Evolutionary conservation across 2,329 filamentous ascomycete genomes (phyloP), one percentile per base, ranked within the genome.

Genomic region (Monosporascus cannonballus): DNA sequence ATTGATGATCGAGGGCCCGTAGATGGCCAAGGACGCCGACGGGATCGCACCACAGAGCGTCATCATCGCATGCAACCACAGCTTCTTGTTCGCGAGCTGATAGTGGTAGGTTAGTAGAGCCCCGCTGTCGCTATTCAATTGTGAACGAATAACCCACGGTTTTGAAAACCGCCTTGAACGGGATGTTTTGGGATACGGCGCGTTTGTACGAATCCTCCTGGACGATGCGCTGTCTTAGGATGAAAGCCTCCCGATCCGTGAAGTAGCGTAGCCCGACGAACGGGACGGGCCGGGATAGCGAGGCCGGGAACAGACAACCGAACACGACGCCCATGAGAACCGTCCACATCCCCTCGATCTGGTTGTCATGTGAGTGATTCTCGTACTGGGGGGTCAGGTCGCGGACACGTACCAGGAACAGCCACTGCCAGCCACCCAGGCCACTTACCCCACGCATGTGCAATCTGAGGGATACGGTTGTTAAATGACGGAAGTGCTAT

Each of bases 351-450:
- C 59, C 60, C 47, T 67, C 67, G 48, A 59, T 57, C 34, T 59
- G 25, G 14, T 58, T 63, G 3, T 11, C 58, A 56, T 8, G 59
- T 45, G 17, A 58, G 52, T 15, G 56, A 3, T 9, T 45, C 11
- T 25, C 11, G 15, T 45, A 6, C 11, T 27, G 30, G 11, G 20
- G 11, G 3, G 3, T n/a, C 6, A 30, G 15, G 9, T 18, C 4
- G 20, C 20, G n/a, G 20, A 20, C 42, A 36, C 46, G 37, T 50
- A 55, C 56, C n/a, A 59, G 49, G 52, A 76, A 75, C n/a, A 75
- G 64, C 73, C 73, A 76, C 56, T 71, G 68, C 74, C 73, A 76
- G 18, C 73, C 73, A 7, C 67, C 63, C 8, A 73, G 58, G 4
- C 71, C 70, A 22, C 60, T 59, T 47, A 68, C 52, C 30, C 74